Conservation (phyloP, 2,329 filamentous ascomycete genomes). For the Ramularia endophylla region DNA sequence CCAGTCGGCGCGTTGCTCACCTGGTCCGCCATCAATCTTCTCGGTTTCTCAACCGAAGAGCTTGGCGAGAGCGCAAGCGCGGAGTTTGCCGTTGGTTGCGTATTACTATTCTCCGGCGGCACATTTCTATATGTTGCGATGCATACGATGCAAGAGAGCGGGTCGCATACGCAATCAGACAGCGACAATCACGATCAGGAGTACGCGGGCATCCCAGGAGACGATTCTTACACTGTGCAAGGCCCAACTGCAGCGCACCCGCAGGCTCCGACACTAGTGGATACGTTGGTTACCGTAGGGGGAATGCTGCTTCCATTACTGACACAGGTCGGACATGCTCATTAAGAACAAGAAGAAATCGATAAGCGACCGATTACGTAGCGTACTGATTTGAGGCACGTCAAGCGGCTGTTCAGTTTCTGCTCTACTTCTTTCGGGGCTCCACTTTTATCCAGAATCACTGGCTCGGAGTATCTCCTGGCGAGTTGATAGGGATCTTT, state of each 20-base stretch:
- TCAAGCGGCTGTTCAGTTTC: no score
- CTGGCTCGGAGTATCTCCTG: no score
- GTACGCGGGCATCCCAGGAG: slow-evolving; percentile 20
- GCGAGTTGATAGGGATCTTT: no score
- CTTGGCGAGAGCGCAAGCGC: slow-evolving; percentile 54
- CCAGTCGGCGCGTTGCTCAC: slow-evolving; percentile 79
- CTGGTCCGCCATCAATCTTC: slow-evolving; percentile 69
- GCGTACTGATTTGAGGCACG: no score
- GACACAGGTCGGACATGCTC: slow-evolving; percentile 72
- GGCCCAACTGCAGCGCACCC: slow-evolving; percentile 2
- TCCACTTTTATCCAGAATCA: no score
- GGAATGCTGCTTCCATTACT: slow-evolving; percentile 75
- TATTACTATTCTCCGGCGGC: slow-evolving; percentile 90
- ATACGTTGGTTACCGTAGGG: slow-evolving; percentile 63
- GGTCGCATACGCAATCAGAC: slow-evolving; percentile 42
- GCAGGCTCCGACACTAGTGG: slow-evolving; percentile 15
- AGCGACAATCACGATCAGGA: slow-evolving; percentile 37
- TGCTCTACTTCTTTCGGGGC: no score
- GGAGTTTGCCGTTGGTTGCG: slow-evolving; percentile 85
- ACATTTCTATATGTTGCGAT: slow-evolving; percentile 99
- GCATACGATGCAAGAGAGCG: slow-evolving; percentile 90
- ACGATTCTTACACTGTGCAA: slow-evolving; percentile 18
- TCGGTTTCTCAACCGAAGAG: slow-evolving; percentile 56
- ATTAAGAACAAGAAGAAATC: slow-evolving; percentile 34
- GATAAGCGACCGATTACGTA: no score